Conservation (phyloP, 2,329 filamentous ascomycete species). For the Cercospora zeina region DNA sequence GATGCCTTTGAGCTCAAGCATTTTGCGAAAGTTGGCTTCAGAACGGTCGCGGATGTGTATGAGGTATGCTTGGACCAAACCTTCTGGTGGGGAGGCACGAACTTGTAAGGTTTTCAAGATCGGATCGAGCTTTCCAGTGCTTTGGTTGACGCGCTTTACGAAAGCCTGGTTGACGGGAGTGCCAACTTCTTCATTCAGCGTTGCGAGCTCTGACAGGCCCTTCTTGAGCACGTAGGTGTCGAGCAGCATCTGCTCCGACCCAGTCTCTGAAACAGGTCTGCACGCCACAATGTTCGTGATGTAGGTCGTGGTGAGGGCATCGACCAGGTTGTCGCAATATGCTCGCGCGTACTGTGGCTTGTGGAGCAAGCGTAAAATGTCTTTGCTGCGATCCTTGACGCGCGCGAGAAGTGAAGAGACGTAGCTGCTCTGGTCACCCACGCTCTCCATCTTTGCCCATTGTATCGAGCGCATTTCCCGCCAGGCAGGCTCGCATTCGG, state of each 20-base stretch:
- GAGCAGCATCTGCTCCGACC: conserved; percentile 95
- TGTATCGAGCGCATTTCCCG: conserved; percentile 95
- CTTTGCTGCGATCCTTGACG: conserved; percentile 69
- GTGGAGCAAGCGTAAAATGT: conserved; percentile 73
- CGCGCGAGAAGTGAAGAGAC: conserved; percentile 76
- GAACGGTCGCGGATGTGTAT: conserved; percentile 94
- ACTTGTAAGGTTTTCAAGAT: conserved; percentile 97
- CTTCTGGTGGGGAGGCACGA: conserved; percentile 84
- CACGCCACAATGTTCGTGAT: conserved; percentile 83
- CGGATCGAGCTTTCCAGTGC: conserved; percentile 83
- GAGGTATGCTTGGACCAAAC: conserved; percentile 92
- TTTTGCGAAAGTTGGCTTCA: conserved; percentile 92
- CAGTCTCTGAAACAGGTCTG: conserved; percentile 86
- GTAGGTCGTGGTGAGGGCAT: conserved; percentile 76
- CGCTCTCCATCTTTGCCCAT: conserved; percentile 90
- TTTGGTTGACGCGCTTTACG: conserved; percentile 79
- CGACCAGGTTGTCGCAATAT: conserved; percentile 94
- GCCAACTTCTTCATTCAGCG: conserved; percentile 56
- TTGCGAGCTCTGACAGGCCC: conserved; percentile 70
- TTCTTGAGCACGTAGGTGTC: conserved; percentile 91
- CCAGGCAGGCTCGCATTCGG: conserved; percentile 83
- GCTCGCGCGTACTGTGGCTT: conserved; percentile 94
- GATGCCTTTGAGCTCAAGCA: conserved; percentile 93
- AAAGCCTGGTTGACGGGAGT: conserved; percentile 63
- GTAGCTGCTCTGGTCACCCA: conserved; percentile 91